Evolutionary conservation across 805 yeast genomes (phyloP).

Genomic region (Cyberlindnera xylosilytica): DNA sequence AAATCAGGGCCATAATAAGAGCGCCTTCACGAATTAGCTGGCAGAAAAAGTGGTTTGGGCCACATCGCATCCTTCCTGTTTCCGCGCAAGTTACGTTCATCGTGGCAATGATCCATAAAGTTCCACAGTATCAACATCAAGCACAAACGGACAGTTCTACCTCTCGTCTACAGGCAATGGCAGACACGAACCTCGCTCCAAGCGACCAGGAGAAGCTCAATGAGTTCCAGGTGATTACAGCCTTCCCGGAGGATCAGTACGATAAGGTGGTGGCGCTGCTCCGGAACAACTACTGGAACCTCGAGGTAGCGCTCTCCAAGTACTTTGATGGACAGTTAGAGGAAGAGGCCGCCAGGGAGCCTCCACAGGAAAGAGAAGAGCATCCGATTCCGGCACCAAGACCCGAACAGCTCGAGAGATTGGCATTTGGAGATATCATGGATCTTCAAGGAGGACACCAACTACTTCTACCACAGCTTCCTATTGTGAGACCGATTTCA

Average conservation of each 20-base stretch:
- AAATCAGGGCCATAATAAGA: too few relatives aligned
- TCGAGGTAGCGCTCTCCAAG: constrained; percentile 58
- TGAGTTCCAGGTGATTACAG: constrained; percentile 49
- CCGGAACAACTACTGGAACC: constrained; percentile 52
- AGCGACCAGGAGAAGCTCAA: constrained; percentile 42
- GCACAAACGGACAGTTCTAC: too few relatives aligned
- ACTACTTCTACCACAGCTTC: constrained; percentile 26
- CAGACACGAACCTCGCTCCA: constrained; percentile 21
- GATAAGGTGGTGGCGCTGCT: constrained; percentile 46
- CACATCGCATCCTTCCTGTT: too few relatives aligned
- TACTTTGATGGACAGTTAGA: constrained; percentile 58
- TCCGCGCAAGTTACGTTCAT: too few relatives aligned
- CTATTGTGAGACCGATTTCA: constrained; percentile 33
- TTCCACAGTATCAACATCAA: too few relatives aligned
- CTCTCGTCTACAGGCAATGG: too few relatives aligned
- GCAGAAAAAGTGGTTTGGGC: too few relatives aligned
- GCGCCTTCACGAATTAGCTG: too few relatives aligned
- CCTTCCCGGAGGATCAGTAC: constrained; percentile 44
- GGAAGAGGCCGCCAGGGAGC: constrained; percentile 15
- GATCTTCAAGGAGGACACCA: neutral
- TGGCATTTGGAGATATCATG: constrained; percentile 5
- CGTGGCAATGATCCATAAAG: too few relatives aligned
- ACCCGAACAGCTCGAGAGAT: constrained; percentile 1
- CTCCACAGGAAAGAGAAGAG: neutral
- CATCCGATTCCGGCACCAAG: neutral